phyloP scores from a whole-genome alignment of 345 rosid genomes.

The Gossypium arboreum region DNA sequence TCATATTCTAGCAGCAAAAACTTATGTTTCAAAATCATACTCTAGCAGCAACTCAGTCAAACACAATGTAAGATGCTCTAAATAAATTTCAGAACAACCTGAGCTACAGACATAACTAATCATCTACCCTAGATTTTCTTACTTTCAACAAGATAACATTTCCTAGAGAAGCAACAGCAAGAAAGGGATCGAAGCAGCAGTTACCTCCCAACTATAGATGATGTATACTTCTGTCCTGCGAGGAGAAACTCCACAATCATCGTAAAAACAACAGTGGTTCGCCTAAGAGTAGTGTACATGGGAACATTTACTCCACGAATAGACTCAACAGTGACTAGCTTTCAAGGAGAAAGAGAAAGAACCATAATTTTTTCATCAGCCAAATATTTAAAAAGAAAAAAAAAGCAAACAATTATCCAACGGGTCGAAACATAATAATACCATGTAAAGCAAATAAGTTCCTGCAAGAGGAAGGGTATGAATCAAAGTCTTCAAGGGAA shows the following conservation, averaged over 20 bases:
- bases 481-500: conserved; percentile 60
- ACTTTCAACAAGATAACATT: neutral
- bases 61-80: neutral
- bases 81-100: neutral
- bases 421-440: conserved; percentile 22
- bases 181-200: neutral
- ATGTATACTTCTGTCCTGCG: conserved; percentile 71
- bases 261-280: conserved; percentile 91
- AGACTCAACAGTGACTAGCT: conserved; percentile 91
- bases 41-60: neutral
- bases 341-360: conserved; percentile 35
- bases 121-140: neutral
- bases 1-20: neutral
- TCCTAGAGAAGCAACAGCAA: conserved; percentile 2
- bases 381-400: neutral
- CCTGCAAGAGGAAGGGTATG: conserved; percentile 75
- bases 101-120: neutral
- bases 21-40: neutral
- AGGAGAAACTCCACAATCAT: conserved; percentile 85
- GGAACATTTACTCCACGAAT: conserved; percentile 98
- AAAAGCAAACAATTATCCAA: neutral
- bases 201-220: conserved; percentile 80
- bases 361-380: conserved; percentile 10
- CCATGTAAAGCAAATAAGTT: conserved; percentile 93
- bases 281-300: conserved; percentile 97